Evolutionary conservation across 2,329 filamentous ascomycete species (phyloP), one percentile per base, ranked within the genome.

Genomic region (Fusarium bulbicola): DNA sequence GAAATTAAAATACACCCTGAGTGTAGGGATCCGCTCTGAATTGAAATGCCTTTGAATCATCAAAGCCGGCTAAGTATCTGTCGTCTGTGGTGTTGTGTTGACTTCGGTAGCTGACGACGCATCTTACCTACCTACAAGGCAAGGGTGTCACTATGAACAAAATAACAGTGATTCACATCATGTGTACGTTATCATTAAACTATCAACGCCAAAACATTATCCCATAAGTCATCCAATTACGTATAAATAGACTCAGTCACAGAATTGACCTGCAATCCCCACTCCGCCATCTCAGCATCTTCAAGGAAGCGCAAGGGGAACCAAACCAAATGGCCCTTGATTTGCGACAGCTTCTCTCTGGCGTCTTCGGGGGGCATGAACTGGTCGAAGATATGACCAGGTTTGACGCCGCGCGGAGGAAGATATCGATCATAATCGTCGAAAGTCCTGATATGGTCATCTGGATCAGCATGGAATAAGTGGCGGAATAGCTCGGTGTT

Each of bases 301-400:
- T 89, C 87, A 79, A 98, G 82, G 80, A 97, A 98, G 50, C 95
- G 90, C 77, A 98, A 81, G n/a, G 95, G 95, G 91, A 97, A 95
- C 93, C 94, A 97, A 12, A 98, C 95, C 45, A 98, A 82, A 84
- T 98, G 95, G 0, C 95, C 95, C 83, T 91, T 92, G 74, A 98
- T 90, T 78, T 92, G 87, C 76, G 94, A 91, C 56, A 98, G 85
- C 81, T 95, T 94, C 73, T 87, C 81, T 21, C 93, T 88, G 12
- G 96, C 90, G 62, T 97, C 92, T 30, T 91, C 86, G 0, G 91
- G 88, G 0, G 93, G 92, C 80, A 92, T 88, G 81, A 92, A 94
- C 66, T 89, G 89, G 80, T 97, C 94, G 77, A 93, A 97, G 66
- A 98, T 87, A 82, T 98, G 96, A 0, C 96, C 95, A 7, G 94